These are phyloP conservation scores for Pterocarpus santalinus DNA, from an alignment of 306 rosid genomes.

Conservation along the genomic window DNA sequence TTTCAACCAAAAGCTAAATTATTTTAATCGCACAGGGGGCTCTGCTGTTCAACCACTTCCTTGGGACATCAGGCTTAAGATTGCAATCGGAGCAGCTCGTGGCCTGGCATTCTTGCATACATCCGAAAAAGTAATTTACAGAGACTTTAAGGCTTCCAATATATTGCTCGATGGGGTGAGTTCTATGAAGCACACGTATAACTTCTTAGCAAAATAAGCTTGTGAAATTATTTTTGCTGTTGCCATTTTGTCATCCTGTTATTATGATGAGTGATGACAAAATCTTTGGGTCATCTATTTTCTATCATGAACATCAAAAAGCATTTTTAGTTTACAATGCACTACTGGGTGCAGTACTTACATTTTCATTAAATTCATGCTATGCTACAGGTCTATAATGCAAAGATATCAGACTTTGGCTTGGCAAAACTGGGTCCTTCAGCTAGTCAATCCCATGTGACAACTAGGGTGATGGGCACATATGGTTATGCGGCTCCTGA, in stretches of 20 bases:
- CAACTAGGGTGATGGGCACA: constrained; percentile 98
- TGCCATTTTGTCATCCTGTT: too few species aligned
- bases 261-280: too few species aligned
- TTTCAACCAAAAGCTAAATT: constrained; percentile 17
- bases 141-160: constrained; percentile 97
- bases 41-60: constrained; percentile 81
- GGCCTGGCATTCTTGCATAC: constrained; percentile 92
- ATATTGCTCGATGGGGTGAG: constrained; percentile 90
- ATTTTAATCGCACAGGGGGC: constrained; percentile 68
- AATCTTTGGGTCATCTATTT: not conserved
- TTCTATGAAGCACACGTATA: not conserved
- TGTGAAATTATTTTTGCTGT: too few species aligned
- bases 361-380: constrained; percentile 32
- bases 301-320: not conserved
- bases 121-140: constrained; percentile 86
- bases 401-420: constrained; percentile 97
- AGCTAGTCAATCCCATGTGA: constrained; percentile 91
- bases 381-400: constrained; percentile 71
- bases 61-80: constrained; percentile 88
- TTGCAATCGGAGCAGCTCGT: constrained; percentile 94
- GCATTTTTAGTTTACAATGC: constrained; percentile 6
- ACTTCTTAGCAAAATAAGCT: too few species aligned
- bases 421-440: constrained; percentile 98
- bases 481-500: constrained; percentile 98
- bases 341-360: not conserved